A percentile compares a stretch with the other conserved stretches of the same genome.
Evolutionary conservation across 1,284 basidiomycete species (phyloP).

Genomic region (Coniophora puteana): DNA sequence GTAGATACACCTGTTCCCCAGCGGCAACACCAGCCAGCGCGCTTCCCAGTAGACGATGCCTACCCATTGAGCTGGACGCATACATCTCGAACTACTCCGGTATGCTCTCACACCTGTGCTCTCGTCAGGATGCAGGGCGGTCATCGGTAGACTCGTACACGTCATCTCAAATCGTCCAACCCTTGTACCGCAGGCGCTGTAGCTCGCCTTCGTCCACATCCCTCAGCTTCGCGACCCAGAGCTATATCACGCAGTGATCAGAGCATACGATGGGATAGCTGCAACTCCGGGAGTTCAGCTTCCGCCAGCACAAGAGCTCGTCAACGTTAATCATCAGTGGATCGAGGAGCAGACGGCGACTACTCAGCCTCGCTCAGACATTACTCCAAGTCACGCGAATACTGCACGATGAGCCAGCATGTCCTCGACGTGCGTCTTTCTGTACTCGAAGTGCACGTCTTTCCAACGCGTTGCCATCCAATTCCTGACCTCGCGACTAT

Average conservation of each 20-base stretch:
- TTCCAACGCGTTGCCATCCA: not conserved
- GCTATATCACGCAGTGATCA: conserved; percentile 52
- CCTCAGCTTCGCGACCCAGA: conserved; percentile 57
- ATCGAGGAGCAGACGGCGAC: conserved; percentile 68
- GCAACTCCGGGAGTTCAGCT: conserved; percentile 34
- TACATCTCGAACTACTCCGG: conserved; percentile 31
- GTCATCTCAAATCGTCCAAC: conserved; percentile 62
- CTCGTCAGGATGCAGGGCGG: too few species aligned
- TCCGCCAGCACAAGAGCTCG: conserved; percentile 44
- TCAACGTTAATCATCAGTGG: conserved; percentile 59
- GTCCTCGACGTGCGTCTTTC: conserved; percentile 84
- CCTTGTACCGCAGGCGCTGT: conserved; percentile 66
- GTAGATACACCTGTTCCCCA: too few species aligned
- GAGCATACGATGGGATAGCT: conserved; percentile 53
- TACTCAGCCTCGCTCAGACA: conserved; percentile 67
- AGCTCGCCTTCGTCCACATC: conserved; percentile 59
- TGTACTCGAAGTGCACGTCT: conserved; percentile 60
- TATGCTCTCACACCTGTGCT: conserved; percentile 12
- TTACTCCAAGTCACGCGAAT: conserved; percentile 83
- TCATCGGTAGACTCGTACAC: conserved; percentile 64
- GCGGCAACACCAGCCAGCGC: too few species aligned
- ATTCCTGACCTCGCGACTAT: too few species aligned
- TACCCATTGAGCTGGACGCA: conserved; percentile 77
- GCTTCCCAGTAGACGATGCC: conserved; percentile 61
- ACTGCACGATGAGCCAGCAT: conserved; percentile 80